Evolutionary conservation across 345 rosid genomes (phyloP), one percentile per base, ranked within the genome.

Genomic region (Punica granatum): DNA sequence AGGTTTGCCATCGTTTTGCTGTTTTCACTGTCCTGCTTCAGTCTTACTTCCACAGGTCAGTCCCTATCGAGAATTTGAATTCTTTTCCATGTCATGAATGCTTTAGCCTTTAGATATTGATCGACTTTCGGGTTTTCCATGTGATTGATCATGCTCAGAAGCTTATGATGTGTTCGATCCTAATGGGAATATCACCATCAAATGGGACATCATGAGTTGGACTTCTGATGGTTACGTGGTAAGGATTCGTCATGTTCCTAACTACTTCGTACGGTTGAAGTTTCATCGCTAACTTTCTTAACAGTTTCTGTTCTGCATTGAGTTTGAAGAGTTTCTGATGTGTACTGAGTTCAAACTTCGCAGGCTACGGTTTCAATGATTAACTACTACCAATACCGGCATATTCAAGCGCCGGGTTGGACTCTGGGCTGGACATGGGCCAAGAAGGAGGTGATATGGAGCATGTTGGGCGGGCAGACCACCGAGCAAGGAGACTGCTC

Each of bases 401-500:
- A 93, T 67, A 87, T 93, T 60, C 83, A 84, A 68, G 71, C 96
- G 16, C 97, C 98, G 0, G 97, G 97, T 65, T 93, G 96, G 98
- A 80, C 86, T 49, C 72, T 93, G 68, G 91, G 96, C 44, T 93
- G 96, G 98, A 81, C 86, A 69, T 93, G 97, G 98, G 86, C 86
- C 0, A 89, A 87, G 78, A 90, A 87, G 69, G 97, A 90, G 78
- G 91, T 90, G 66, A 90, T 90, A 48, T 93, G 97, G 97, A 81
- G 75, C 74, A 86, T 89, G 92, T 39, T 80, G 67, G 97, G 98
- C 33, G 84, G 78, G 35, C 94, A 87, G 80, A 78, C 94, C 42
- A 90, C 88, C 0, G 94, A 89, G 51, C 97, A 93, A 82, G 98
- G 97, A 48, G 94, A 93, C 81, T 93, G 96, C 74, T 90, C 96